A percentile compares a stretch with the other conserved stretches of the same genome.
phyloP scores from a whole-genome alignment of 148 eudicot genomes.

The Spergularia marina region DNA sequence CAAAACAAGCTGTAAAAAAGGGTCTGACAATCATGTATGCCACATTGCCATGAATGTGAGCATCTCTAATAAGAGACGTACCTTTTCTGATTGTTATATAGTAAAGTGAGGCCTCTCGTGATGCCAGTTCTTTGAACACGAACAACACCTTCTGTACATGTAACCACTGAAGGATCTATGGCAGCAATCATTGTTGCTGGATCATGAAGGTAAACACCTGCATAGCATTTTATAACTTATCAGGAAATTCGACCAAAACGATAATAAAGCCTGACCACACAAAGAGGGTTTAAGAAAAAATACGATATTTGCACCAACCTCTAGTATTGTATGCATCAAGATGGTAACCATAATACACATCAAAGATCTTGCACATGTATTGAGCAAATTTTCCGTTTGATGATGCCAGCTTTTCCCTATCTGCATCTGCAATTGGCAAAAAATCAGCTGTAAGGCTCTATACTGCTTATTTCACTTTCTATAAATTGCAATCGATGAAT shows the following conservation, averaged over 20 bases:
- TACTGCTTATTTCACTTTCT: neutral
- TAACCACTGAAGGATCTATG: slow-evolving; percentile 77
- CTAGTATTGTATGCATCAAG: slow-evolving; percentile 63
- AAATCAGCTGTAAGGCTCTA: neutral
- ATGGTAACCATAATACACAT: slow-evolving; percentile 71
- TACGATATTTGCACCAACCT: slow-evolving; percentile 41
- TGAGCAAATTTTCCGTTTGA: slow-evolving; percentile 62
- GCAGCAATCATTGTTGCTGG: slow-evolving; percentile 86
- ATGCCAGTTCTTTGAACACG: slow-evolving; percentile 87
- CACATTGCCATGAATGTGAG: too few relatives aligned
- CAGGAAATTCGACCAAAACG: slow-evolving; percentile 22
- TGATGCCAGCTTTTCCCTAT: slow-evolving; percentile 63
- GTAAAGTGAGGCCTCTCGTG: slow-evolving; percentile 78
- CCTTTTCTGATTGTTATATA: slow-evolving; percentile 88
- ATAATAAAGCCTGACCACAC: neutral
- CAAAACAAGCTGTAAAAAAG: neutral
- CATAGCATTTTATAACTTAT: slow-evolving; percentile 25
- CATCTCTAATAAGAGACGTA: slow-evolving; percentile 1
- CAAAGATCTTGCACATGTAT: slow-evolving; percentile 84
- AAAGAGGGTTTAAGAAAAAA: neutral
- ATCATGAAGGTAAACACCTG: slow-evolving; percentile 95
- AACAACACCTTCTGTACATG: slow-evolving; percentile 76
- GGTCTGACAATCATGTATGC: too few relatives aligned
- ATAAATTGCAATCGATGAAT: neutral
- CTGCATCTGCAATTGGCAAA: slow-evolving; percentile 48